Evolutionary conservation across 371 early-diverging fungal genomes (phyloP).

Genomic region (Furculomyces boomerangus): DNA sequence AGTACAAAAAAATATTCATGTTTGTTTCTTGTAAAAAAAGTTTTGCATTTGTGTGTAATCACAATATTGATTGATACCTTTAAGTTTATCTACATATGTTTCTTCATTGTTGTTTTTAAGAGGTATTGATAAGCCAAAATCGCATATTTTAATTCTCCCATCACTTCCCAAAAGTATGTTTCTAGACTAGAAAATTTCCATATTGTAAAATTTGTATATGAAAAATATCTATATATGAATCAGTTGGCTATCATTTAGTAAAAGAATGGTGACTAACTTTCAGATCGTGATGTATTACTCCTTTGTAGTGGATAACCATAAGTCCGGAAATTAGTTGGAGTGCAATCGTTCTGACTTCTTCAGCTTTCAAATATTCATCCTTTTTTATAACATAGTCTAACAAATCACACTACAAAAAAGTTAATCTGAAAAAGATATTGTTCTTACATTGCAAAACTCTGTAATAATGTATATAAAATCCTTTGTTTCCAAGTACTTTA

Average conservation of each 20-base stretch:
- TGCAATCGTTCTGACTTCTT: constrained; percentile 20
- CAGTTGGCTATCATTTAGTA: not conserved
- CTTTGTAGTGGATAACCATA: constrained; percentile 14
- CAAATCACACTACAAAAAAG: constrained; percentile 11
- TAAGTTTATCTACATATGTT: constrained; percentile 13
- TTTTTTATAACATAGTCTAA: constrained; percentile 11
- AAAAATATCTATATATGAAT: not conserved
- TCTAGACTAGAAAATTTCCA: constrained; percentile 4
- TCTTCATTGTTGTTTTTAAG: constrained; percentile 12
- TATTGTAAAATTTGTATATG: not conserved
- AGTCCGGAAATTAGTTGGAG: constrained; percentile 18
- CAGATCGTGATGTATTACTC: constrained; percentile 25
- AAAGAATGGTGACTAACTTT: constrained; percentile 4
- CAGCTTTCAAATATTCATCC: constrained; percentile 15
- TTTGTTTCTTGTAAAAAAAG: not conserved
- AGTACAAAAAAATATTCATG: not conserved
- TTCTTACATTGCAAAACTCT: constrained; percentile 19
- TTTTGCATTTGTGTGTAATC: not conserved
- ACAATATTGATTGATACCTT: too few relatives aligned
- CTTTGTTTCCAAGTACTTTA: constrained; percentile 22
- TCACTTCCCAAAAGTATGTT: constrained; percentile 22
- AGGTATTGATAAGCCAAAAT: constrained; percentile 24
- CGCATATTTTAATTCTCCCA: constrained; percentile 22
- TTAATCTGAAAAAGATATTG: not conserved
- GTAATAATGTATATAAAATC: constrained; percentile 21